phyloP scores from a whole-genome alignment of 1,284 basidiomycete genomes.

The Volvariella volvacea region DNA sequence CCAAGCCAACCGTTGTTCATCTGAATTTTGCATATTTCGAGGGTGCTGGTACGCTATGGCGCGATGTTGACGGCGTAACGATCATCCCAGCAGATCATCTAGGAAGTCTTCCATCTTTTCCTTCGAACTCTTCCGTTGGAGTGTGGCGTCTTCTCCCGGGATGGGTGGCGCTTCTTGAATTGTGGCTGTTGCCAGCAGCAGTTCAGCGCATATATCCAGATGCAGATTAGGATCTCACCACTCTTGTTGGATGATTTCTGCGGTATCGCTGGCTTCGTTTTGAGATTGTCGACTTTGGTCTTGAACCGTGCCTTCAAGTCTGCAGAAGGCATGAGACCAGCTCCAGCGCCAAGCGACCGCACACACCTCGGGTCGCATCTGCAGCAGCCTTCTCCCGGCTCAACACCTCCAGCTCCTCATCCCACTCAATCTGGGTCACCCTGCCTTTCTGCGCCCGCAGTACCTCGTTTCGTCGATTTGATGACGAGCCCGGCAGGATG shows the following conservation, averaged over 20 bases:
- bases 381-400: constrained; percentile 62
- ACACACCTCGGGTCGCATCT: constrained; percentile 63
- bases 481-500: constrained; percentile 25
- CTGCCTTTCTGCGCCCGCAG: constrained; percentile 50
- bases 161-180: constrained; percentile 50
- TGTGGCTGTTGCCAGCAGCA: too few species aligned
- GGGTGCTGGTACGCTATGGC: too few species aligned
- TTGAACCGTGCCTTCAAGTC: constrained; percentile 65
- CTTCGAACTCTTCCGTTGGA: constrained; percentile 38
- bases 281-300: constrained; percentile 48
- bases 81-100: constrained; percentile 54
- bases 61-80: too few species aligned
- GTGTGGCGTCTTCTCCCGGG: constrained; percentile 26
- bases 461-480: constrained; percentile 9
- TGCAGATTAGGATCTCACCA: constrained; percentile 17
- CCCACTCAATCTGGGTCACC: constrained; percentile 59
- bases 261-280: constrained; percentile 13
- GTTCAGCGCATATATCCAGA: too few species aligned
- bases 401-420: constrained; percentile 55
- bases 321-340: constrained; percentile 18
- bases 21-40: too few species aligned
- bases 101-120: constrained; percentile 67
- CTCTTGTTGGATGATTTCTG: neutral
- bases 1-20: too few species aligned
- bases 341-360: neutral